Conservation (phyloP, 768 basidiomycete species). For the Rhodotorula graminis region DNA sequence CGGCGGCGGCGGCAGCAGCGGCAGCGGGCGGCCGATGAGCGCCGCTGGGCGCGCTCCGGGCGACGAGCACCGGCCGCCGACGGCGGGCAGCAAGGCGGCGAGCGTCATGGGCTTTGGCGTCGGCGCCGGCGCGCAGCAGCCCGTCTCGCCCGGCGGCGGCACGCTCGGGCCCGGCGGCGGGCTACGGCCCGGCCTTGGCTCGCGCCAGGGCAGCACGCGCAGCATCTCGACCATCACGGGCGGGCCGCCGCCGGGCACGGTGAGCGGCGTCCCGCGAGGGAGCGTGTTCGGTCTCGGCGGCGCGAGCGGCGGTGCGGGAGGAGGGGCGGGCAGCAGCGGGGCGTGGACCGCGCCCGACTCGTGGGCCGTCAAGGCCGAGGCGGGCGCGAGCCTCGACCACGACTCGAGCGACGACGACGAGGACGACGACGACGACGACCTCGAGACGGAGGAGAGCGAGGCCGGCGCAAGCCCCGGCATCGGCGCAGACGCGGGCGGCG, state of each 20-base stretch:
- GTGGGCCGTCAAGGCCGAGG: conserved; percentile 50
- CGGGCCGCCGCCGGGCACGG: not conserved
- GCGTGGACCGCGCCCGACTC: conserved; percentile 50
- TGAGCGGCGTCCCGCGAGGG: too few relatives aligned
- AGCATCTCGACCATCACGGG: not conserved
- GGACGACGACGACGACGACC: conserved; percentile 39
- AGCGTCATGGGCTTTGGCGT: not conserved
- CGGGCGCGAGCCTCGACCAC: conserved; percentile 42
- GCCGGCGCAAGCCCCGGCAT: conserved; percentile 11
- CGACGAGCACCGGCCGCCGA: not conserved
- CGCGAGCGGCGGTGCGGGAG: not conserved
- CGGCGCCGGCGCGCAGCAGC: too few relatives aligned
- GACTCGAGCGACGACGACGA: conserved; percentile 37
- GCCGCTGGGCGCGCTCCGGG: too few relatives aligned
- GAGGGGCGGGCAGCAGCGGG: conserved; percentile 1
- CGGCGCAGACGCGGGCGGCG: not conserved
- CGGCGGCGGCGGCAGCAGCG: not conserved
- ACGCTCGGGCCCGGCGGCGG: too few relatives aligned
- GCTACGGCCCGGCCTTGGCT: not conserved
- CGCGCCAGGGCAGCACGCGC: not conserved
- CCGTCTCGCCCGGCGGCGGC: too few relatives aligned
- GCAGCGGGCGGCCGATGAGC: too few relatives aligned
- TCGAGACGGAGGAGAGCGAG: conserved; percentile 35
- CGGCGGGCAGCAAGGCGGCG: not conserved
- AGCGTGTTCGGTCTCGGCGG: not conserved